phyloP scores from a whole-genome alignment of 116 monocot genomes.

The Posidonia oceanica region DNA sequence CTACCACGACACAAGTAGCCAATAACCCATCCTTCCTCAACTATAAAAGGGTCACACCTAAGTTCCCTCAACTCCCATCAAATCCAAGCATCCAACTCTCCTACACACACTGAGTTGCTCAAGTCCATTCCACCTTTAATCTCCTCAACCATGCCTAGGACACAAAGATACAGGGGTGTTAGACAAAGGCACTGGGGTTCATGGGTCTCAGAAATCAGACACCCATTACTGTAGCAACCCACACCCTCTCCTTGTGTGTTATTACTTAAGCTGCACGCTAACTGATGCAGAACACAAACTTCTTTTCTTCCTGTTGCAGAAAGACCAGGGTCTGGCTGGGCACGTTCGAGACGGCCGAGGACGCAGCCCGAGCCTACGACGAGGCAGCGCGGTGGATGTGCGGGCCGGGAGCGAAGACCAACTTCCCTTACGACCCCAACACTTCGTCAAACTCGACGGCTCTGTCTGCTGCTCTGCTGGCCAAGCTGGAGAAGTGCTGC shows the following conservation, averaged over 20 bases:
- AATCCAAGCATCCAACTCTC: not conserved
- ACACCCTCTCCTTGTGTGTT: not conserved
- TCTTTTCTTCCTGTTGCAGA: constrained; percentile 21
- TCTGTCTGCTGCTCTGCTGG: constrained; percentile 55
- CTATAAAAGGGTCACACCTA: constrained; percentile 6
- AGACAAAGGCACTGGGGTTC: constrained; percentile 98
- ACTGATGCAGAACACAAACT: no score
- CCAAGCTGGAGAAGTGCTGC: constrained; percentile 81
- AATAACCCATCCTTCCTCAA: not conserved
- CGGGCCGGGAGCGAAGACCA: constrained; percentile 59
- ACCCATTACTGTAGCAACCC: constrained; percentile 58
- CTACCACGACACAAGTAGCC: not conserved
- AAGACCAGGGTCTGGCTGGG: constrained; percentile 97
- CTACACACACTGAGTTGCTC: not conserved
- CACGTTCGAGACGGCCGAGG: constrained; percentile 89
- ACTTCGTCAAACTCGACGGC: constrained; percentile 6
- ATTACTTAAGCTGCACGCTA: no score
- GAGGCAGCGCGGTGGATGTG: constrained; percentile 88
- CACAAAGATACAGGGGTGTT: constrained; percentile 81
- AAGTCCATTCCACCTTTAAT: not conserved
- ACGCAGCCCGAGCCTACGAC: constrained; percentile 89
- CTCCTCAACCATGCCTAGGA: constrained; percentile 40
- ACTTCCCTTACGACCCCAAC: constrained; percentile 46
- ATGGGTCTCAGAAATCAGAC: constrained; percentile 96
- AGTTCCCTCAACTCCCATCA: constrained; percentile 4